Percentiles rank a stretch among this genome's conserved stretches.
Evolutionary conservation across 768 basidiomycete genomes (phyloP).

Genomic region (Trametes meyenii): DNA sequence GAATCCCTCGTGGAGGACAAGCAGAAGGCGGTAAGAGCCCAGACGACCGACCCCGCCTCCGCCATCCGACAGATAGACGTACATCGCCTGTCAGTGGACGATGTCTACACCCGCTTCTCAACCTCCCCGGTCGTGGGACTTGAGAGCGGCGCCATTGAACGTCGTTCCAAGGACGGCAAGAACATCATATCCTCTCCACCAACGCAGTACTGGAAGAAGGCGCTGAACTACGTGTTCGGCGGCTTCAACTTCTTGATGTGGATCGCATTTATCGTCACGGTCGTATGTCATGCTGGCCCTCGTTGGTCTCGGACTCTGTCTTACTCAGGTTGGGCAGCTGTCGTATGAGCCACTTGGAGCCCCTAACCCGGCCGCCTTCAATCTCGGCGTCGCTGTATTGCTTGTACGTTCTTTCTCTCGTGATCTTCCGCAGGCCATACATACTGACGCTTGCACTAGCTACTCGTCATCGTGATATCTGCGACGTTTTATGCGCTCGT

Average conservation of each 20-base stretch:
- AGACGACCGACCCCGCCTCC: slow-evolving; percentile 38
- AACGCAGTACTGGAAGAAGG: slow-evolving; percentile 51
- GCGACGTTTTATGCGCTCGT: slow-evolving; percentile 52
- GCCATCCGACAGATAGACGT: slow-evolving; percentile 51
- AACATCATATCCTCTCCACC: slow-evolving; percentile 55
- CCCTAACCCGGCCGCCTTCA: slow-evolving; percentile 52
- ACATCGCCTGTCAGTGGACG: slow-evolving; percentile 45
- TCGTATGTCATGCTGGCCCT: slow-evolving; percentile 33
- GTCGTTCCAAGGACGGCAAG: slow-evolving; percentile 27
- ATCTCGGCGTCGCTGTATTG: slow-evolving; percentile 63
- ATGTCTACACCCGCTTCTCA: slow-evolving; percentile 48
- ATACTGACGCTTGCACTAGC: slow-evolving; percentile 32
- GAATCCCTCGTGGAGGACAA: slow-evolving; percentile 32
- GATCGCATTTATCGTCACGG: slow-evolving; percentile 52
- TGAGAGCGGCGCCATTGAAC: slow-evolving; percentile 44
- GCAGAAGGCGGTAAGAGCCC: slow-evolving; percentile 16
- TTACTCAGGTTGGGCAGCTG: slow-evolving; percentile 36
- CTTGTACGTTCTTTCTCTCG: slow-evolving; percentile 44
- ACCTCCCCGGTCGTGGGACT: slow-evolving; percentile 48
- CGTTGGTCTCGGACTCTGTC: slow-evolving; percentile 13
- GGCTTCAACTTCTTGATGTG: slow-evolving; percentile 62
- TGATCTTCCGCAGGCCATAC: slow-evolving; percentile 44
- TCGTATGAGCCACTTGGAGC: slow-evolving; percentile 59
- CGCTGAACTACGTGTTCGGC: slow-evolving; percentile 55
- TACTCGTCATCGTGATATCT: slow-evolving; percentile 46